phyloP scores from a whole-genome alignment of 2,329 filamentous ascomycete genomes.

The Aspergillus niger region DNA sequence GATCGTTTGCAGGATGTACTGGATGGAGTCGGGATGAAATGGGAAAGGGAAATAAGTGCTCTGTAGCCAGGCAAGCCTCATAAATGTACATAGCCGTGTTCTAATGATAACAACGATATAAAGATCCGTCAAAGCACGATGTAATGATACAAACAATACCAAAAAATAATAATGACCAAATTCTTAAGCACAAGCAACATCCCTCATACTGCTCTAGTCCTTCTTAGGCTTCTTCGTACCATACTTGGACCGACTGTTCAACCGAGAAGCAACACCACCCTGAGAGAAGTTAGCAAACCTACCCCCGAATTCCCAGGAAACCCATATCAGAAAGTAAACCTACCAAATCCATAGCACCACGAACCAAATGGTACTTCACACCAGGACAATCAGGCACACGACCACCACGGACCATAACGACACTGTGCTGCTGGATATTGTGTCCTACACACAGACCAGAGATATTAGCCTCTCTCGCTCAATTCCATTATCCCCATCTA shows the following conservation, averaged over 20 bases:
- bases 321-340: slow-evolving; percentile 41
- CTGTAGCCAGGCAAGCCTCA: slow-evolving; percentile 9
- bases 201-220: slow-evolving; percentile 44
- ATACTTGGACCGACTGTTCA: slow-evolving; percentile 89
- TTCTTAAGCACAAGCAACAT: neutral
- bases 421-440: slow-evolving; percentile 98
- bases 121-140: slow-evolving; percentile 8
- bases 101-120: slow-evolving; percentile 15
- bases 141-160: neutral
- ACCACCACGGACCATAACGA: slow-evolving; percentile 92
- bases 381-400: slow-evolving; percentile 96
- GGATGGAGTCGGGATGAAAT: neutral
- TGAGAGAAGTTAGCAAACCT: slow-evolving; percentile 46
- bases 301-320: neutral
- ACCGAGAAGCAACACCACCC: slow-evolving; percentile 86
- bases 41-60: neutral
- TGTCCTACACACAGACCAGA: slow-evolving; percentile 59
- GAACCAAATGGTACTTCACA: slow-evolving; percentile 91
- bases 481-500: neutral
- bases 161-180: neutral
- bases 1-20: slow-evolving; percentile 1
- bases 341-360: slow-evolving; percentile 91
- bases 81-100: slow-evolving; percentile 23
- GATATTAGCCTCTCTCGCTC: slow-evolving; percentile 9
- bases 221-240: slow-evolving; percentile 98